Evolutionary conservation across 1,284 basidiomycete genomes (phyloP), one percentile per base, ranked within the genome.

Genomic region (Pseudozyma hubeiensis): DNA sequence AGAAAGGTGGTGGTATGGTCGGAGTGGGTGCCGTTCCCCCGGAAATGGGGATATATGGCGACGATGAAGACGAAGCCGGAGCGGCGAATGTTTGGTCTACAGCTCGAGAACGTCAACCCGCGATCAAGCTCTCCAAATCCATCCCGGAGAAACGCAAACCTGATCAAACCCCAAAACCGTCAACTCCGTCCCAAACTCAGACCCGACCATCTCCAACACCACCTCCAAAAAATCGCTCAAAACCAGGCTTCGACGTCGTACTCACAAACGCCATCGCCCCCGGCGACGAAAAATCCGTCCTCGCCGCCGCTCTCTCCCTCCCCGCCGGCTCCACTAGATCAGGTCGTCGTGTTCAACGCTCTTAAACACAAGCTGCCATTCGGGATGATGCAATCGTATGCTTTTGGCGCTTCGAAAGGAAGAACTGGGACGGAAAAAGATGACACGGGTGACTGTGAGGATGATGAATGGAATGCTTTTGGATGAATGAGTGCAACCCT

Each of bases 261-360:
- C 53, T 70, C 24, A 67, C 67, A 0, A 65, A 65, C 51, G 61
- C 72, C 10, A 37, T 78, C 29, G 76, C 76, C 35, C 76, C 76
- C 3, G 76, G 76, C 33, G 76, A 78, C 41, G 76, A 78, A 49
- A 64, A 75, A 37, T 51, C 64, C 17, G 19, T 78, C 6, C 53
- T 78, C 6, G 73, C 68, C 0, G 68, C 69, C 9, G 76, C 76
- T 2, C 50, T 65, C n/a, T 37, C 29, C 6, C 53, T 78, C 1
- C 76, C 76, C 17, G 55, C 73, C 1, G 76, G 76, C 5, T 55
- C 57, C 5, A 78, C 76, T 3, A 40, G 76, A 7, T 63, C 58
- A 19, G 76, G 76, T 13, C 30, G 76, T 14, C 62, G 73, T 29
- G 68, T 61, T 3, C 57, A 57, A 3, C 49, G 69, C 5, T 51